phyloP scores from a whole-genome alignment of 495 filamentous ascomycete species.

The Hyaloscypha variabilis region DNA sequence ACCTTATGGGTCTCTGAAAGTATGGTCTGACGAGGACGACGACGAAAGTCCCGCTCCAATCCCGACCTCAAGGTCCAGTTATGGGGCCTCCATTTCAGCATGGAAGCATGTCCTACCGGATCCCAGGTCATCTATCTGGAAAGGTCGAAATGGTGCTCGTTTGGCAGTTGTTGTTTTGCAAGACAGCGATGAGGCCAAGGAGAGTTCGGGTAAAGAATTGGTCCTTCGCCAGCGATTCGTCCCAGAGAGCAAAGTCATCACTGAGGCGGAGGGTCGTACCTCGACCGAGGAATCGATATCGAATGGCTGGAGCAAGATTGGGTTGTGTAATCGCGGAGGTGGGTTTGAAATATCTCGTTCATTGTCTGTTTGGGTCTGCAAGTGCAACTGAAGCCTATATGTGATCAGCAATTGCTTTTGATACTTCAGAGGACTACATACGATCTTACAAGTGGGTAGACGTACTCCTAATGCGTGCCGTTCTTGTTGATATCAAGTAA shows the following conservation, averaged over 20 bases:
- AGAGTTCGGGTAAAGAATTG: neutral
- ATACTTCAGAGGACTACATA: neutral
- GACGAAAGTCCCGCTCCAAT: neutral
- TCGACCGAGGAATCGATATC: neutral
- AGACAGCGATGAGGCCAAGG: constrained; percentile 17
- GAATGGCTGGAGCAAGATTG: neutral
- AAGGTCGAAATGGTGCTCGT: constrained; percentile 4
- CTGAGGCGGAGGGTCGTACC: neutral
- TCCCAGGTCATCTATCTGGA: constrained; percentile 9
- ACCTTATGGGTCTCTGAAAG: neutral
- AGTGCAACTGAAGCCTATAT: neutral
- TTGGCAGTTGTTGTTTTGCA: constrained; percentile 6
- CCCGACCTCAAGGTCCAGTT: neutral
- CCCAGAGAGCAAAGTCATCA: neutral
- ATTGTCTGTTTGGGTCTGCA: neutral
- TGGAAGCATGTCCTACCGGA: neutral
- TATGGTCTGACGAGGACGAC: neutral
- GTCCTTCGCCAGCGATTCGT: neutral
- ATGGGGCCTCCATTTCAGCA: neutral
- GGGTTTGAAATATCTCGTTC: neutral
- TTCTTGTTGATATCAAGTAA: neutral
- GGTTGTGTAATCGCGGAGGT: neutral
- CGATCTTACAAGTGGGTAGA: neutral
- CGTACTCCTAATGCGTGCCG: neutral
- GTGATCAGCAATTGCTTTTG: neutral